These are phyloP conservation scores for Metarhizium robertsii DNA, from an alignment of 2,329 filamentous ascomycete species.

Conservation along the genomic window DNA sequence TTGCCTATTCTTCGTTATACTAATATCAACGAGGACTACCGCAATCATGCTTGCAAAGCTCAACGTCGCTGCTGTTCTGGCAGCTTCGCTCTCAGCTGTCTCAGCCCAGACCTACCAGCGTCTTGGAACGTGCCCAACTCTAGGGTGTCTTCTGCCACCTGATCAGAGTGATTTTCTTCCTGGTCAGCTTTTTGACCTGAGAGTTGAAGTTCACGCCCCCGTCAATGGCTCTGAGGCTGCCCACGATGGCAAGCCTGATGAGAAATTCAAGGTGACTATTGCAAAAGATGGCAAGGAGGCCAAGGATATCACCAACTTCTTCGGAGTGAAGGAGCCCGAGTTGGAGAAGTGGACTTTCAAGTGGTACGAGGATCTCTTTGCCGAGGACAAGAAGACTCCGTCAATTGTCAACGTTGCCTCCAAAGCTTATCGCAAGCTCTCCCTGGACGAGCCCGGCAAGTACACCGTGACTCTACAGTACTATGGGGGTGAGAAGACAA, in stretches of 20 bases:
- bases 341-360: constrained; percentile 74
- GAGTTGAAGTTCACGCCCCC: constrained; percentile 73
- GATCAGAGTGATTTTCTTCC: constrained; percentile 71
- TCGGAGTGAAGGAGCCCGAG: constrained; percentile 58
- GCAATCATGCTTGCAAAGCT: constrained; percentile 26
- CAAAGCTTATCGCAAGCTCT: constrained; percentile 68
- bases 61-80: constrained; percentile 23
- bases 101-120: constrained; percentile 51
- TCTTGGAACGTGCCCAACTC: constrained; percentile 47
- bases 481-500: constrained; percentile 62
- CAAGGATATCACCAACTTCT: constrained; percentile 54
- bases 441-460: constrained; percentile 68
- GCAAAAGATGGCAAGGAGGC: constrained; percentile 49
- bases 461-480: constrained; percentile 71
- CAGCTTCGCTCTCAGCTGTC: constrained; percentile 27
- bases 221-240: constrained; percentile 76
- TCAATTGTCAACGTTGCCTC: constrained; percentile 72
- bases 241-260: constrained; percentile 57
- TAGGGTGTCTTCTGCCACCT: constrained; percentile 52
- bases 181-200: constrained; percentile 76
- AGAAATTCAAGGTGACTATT: constrained; percentile 67
- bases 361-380: constrained; percentile 82
- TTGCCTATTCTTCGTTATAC: neutral
- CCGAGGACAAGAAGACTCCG: constrained; percentile 57
- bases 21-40: neutral